phyloP scores from a whole-genome alignment of 345 rosid species.

The Brassica cretica region DNA sequence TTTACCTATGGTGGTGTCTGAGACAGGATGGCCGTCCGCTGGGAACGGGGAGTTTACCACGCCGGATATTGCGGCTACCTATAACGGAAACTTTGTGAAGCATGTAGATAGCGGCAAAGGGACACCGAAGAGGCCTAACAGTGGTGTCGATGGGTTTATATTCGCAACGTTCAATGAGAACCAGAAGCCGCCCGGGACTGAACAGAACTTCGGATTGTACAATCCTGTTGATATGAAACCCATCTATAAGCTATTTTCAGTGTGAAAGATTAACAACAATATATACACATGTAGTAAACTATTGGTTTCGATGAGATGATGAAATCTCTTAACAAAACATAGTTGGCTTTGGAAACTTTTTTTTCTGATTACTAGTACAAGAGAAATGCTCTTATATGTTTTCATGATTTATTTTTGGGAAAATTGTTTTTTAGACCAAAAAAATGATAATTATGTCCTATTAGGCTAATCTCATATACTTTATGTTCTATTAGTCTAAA shows the following conservation, averaged over 20 bases:
- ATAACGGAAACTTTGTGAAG: constrained; percentile 33
- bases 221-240: not conserved
- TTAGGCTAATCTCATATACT: no score
- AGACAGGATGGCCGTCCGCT: constrained; percentile 47
- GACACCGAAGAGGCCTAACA: constrained; percentile 42
- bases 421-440: no score
- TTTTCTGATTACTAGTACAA: no score
- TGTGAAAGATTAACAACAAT: not conserved
- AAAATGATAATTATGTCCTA: no score
- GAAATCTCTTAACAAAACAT: not conserved
- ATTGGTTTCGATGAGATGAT: not conserved
- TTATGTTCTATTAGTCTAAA: no score
- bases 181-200: constrained; percentile 13
- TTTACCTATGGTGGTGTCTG: constrained; percentile 35
- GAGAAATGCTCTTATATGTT: no score
- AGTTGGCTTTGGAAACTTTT: not conserved
- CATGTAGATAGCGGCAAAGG: constrained; percentile 27
- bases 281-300: not conserved
- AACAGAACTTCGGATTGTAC: not conserved
- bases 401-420: no score
- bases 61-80: constrained; percentile 11
- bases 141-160: not conserved
- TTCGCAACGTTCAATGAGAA: constrained; percentile 33
- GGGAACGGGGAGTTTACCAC: constrained; percentile 40
- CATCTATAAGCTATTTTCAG: not conserved